Percentiles rank a stretch among this genome's conserved stretches.
Conservation (phyloP, 805 yeast species). For the Ogataea ramenticola region DNA sequence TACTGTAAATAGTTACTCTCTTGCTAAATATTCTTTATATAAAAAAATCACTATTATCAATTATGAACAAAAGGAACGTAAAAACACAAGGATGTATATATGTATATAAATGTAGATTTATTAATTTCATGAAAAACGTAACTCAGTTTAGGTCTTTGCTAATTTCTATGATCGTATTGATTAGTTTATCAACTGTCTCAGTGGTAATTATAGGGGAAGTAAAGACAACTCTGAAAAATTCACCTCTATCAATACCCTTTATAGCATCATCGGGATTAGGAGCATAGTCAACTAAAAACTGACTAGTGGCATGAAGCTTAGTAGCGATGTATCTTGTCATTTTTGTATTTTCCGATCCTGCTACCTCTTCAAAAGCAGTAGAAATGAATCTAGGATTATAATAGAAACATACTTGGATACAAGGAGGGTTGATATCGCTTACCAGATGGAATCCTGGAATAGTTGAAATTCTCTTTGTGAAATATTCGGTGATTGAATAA, state of each 20-base stretch:
- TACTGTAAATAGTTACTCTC: neutral
- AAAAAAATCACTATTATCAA: too few species aligned
- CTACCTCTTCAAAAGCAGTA: constrained; percentile 12
- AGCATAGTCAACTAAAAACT: constrained; percentile 70
- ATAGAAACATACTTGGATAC: constrained; percentile 80
- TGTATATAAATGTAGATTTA: neutral
- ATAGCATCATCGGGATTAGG: constrained; percentile 48
- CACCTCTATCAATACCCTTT: constrained; percentile 46
- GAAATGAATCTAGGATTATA: constrained; percentile 36
- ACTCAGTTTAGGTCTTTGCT: constrained; percentile 16
- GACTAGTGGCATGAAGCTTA: constrained; percentile 52
- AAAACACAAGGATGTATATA: neutral
- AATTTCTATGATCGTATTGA: constrained; percentile 29
- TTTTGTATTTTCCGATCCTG: constrained; percentile 36
- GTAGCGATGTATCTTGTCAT: constrained; percentile 57
- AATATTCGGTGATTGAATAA: constrained; percentile 53
- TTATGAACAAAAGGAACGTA: neutral
- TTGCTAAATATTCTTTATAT: too few species aligned
- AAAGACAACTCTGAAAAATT: constrained; percentile 79
- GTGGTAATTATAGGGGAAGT: constrained; percentile 56
- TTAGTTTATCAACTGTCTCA: constrained; percentile 36
- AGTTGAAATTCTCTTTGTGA: constrained; percentile 36
- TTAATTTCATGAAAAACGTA: too few species aligned
- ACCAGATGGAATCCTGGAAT: constrained; percentile 47
- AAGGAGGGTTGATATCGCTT: constrained; percentile 56